Evolutionary conservation across 495 filamentous ascomycete species (phyloP).

Genomic region (Emericellopsis terricola): DNA sequence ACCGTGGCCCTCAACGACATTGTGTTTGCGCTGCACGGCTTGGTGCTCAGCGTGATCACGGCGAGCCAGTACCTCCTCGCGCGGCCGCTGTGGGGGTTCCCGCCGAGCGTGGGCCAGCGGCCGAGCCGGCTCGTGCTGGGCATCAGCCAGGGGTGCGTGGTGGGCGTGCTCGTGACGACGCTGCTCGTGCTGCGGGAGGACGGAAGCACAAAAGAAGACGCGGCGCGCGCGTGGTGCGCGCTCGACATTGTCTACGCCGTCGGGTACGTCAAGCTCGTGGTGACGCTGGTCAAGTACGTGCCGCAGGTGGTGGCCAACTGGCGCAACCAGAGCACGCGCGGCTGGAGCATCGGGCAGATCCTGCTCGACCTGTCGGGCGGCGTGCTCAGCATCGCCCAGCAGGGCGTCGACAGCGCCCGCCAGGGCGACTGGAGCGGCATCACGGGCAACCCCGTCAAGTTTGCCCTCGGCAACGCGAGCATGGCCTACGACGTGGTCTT

Average conservation of each 20-base stretch:
- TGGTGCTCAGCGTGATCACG: constrained; percentile 44
- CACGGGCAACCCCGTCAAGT: constrained; percentile 81
- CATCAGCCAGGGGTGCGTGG: constrained; percentile 45
- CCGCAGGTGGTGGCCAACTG: constrained; percentile 78
- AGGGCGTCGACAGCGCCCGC: constrained; percentile 67
- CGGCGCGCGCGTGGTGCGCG: constrained; percentile 20
- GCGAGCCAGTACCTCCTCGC: constrained; percentile 54
- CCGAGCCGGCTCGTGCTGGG: constrained; percentile 48
- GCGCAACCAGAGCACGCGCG: constrained; percentile 59
- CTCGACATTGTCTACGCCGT: constrained; percentile 49
- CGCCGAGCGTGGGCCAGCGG: constrained; percentile 26
- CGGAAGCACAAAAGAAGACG: constrained; percentile 24
- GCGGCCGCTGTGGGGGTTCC: constrained; percentile 56
- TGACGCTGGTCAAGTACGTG: constrained; percentile 80
- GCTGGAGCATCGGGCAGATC: constrained; percentile 77
- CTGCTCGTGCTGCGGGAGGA: constrained; percentile 38
- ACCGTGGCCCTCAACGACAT: constrained; percentile 86
- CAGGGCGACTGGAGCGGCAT: constrained; percentile 80
- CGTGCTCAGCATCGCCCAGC: constrained; percentile 62
- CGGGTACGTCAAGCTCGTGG: constrained; percentile 73
- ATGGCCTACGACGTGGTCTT: constrained; percentile 80
- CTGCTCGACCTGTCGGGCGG: constrained; percentile 74
- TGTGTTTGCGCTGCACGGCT: constrained; percentile 63
- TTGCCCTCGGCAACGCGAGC: constrained; percentile 64
- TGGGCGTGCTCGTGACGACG: constrained; percentile 35